A percentile compares a stretch with the other conserved stretches of the same genome.
phyloP scores from a whole-genome alignment of 306 rosid genomes.

The Vigna reflexopilosa region DNA sequence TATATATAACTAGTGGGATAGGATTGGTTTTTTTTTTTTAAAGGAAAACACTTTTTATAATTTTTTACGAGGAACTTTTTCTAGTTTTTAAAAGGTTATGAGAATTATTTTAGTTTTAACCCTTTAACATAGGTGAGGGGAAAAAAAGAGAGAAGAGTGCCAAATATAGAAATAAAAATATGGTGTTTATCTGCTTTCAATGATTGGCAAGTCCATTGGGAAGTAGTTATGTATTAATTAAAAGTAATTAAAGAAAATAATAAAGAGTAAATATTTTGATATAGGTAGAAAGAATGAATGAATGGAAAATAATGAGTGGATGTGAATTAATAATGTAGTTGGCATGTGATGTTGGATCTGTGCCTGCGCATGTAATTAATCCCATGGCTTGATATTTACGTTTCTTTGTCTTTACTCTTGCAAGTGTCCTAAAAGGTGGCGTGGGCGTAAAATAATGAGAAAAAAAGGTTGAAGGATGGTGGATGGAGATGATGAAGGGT shows the following conservation, averaged over 20 bases:
- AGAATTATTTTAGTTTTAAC: neutral
- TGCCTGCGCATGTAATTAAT: slow-evolving; percentile 2
- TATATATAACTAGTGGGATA: slow-evolving; percentile 1
- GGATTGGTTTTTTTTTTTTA: neutral
- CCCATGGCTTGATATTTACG: slow-evolving; percentile 51
- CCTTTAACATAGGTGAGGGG: neutral
- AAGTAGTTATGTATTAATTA: too few species aligned
- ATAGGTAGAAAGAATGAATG: neutral
- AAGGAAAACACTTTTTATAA: neutral
- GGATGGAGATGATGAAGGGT: slow-evolving; percentile 43
- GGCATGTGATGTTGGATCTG: neutral
- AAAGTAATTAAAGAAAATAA: too few species aligned
- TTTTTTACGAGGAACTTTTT: neutral
- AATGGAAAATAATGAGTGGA: slow-evolving; percentile 6
- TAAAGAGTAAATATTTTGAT: neutral
- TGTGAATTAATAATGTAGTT: neutral
- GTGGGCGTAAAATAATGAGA: slow-evolving; percentile 35
- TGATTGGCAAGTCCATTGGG: neutral
- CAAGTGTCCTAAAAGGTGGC: slow-evolving; percentile 49
- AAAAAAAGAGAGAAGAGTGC: neutral
- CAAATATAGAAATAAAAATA: neutral
- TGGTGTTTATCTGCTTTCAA: neutral
- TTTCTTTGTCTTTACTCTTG: slow-evolving; percentile 56
- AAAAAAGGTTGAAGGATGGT: slow-evolving; percentile 29
- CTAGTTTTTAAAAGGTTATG: neutral